Evolutionary conservation across 2,329 filamentous ascomycete species (phyloP).

Genomic region (Sarocladiaceae sp.): DNA sequence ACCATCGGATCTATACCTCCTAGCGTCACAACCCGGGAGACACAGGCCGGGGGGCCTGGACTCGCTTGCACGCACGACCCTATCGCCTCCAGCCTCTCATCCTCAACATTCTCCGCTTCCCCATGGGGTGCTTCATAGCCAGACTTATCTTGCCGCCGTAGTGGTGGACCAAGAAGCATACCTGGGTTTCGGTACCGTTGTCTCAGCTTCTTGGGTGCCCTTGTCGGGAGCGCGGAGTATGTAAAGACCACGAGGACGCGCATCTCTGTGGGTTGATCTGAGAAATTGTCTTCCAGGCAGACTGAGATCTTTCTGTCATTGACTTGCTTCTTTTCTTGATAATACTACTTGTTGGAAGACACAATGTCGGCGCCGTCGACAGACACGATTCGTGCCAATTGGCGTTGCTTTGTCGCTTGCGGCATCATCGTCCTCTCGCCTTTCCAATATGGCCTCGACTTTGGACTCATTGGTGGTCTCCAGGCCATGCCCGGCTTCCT

Average conservation of each 20-base stretch:
- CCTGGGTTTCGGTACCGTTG: no score
- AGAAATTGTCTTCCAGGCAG: not conserved
- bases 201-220: no score
- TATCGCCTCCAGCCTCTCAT: no score
- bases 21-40: no score
- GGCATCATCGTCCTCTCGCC: constrained; percentile 9
- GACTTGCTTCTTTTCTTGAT: not conserved
- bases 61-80: no score
- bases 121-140: not conserved
- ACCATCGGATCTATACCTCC: constrained; percentile 7
- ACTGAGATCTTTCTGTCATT: not conserved
- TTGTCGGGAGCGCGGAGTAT: not conserved
- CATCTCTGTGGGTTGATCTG: not conserved
- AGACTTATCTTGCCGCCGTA: not conserved
- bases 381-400: constrained; percentile 7
- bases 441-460: constrained; percentile 8
- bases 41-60: no score
- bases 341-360: no score
- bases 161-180: no score
- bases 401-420: constrained; percentile 6
- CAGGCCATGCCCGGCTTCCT: constrained; percentile 8
- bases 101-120: constrained; percentile 4
- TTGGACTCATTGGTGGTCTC: constrained; percentile 6
- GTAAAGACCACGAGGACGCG: constrained; percentile 3
- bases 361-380: not conserved